Conservation (phyloP, 768 basidiomycete species). For the Mycena metata region DNA sequence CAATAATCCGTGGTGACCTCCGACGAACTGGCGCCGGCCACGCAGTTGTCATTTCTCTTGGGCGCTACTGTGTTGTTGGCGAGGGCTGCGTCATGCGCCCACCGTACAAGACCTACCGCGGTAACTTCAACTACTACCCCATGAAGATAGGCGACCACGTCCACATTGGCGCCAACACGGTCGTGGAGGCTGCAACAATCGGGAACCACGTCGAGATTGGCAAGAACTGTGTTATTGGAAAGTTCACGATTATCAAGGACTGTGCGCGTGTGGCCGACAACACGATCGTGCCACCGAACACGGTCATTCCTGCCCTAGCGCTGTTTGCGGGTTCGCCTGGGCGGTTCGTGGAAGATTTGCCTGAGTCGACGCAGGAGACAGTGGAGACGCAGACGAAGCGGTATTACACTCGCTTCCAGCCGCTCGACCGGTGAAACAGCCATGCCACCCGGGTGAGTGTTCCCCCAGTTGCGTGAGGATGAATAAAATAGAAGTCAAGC, state of each 20-base stretch:
- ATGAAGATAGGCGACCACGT: constrained; percentile 98
- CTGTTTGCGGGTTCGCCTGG: constrained; percentile 93
- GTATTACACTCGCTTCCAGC: constrained; percentile 87
- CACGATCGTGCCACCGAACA: constrained; percentile 91
- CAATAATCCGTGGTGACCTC: constrained; percentile 95
- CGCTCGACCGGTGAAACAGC: constrained; percentile 55
- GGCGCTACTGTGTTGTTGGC: constrained; percentile 92
- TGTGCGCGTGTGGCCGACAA: constrained; percentile 92
- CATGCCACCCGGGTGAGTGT: constrained; percentile 22
- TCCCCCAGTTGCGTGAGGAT: constrained; percentile 22
- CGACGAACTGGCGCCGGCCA: constrained; percentile 90
- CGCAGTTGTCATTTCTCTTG: constrained; percentile 93
- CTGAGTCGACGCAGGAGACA: constrained; percentile 94
- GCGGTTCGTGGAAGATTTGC: constrained; percentile 84
- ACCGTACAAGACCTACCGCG: constrained; percentile 91
- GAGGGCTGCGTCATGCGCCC: constrained; percentile 92
- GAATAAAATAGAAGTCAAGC: constrained; percentile 46
- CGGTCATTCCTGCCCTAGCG: constrained; percentile 90
- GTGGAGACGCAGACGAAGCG: constrained; percentile 89
- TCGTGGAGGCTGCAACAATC: constrained; percentile 95
- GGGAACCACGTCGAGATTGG: constrained; percentile 96
- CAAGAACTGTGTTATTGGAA: constrained; percentile 95
- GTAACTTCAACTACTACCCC: constrained; percentile 96
- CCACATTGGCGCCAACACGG: constrained; percentile 88
- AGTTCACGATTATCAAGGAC: constrained; percentile 97